phyloP scores from a whole-genome alignment of 352 stramenopile species.

The Phytophthora chlamydospora region DNA sequence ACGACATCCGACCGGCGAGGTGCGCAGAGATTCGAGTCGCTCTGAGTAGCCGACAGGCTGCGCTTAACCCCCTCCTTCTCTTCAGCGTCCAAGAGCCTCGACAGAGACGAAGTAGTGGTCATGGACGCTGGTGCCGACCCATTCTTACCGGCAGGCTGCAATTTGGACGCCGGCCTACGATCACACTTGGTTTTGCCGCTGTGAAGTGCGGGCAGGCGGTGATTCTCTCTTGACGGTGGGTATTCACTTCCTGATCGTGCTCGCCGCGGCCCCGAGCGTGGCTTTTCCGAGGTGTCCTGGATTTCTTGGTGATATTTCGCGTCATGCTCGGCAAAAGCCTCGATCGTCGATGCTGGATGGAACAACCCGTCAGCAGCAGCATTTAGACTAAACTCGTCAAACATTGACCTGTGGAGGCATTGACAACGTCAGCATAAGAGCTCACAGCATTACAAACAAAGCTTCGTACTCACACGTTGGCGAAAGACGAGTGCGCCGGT shows the following conservation, averaged over 20 bases:
- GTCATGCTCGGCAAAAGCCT: constrained; percentile 81
- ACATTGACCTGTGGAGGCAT: constrained; percentile 43
- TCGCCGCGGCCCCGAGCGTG: constrained; percentile 8
- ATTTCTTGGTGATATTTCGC: constrained; percentile 55
- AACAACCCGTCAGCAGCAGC: constrained; percentile 77
- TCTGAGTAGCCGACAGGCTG: constrained; percentile 46
- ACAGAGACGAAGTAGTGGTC: constrained; percentile 18
- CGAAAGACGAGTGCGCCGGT: constrained; percentile 1
- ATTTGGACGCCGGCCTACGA: constrained; percentile 34
- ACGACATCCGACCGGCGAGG: constrained; percentile 48
- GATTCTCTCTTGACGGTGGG: constrained; percentile 41
- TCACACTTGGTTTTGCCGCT: constrained; percentile 40
- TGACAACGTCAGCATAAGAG: not conserved
- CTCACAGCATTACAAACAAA: not conserved
- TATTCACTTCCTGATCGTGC: constrained; percentile 39
- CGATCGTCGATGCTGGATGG: constrained; percentile 75
- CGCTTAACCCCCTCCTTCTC: constrained; percentile 5
- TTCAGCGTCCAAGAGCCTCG: constrained; percentile 6
- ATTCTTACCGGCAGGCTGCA: constrained; percentile 19
- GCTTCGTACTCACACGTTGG: constrained; percentile 9
- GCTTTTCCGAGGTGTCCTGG: constrained; percentile 9
- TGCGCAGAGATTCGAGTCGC: constrained; percentile 67
- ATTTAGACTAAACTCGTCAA: constrained; percentile 63
- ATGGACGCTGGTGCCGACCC: constrained; percentile 28
- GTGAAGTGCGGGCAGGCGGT: constrained; percentile 34